Evolutionary conservation across 225 moss, liverwort and hornwort species (phyloP).

Genomic region (Lunularia cruciata): DNA sequence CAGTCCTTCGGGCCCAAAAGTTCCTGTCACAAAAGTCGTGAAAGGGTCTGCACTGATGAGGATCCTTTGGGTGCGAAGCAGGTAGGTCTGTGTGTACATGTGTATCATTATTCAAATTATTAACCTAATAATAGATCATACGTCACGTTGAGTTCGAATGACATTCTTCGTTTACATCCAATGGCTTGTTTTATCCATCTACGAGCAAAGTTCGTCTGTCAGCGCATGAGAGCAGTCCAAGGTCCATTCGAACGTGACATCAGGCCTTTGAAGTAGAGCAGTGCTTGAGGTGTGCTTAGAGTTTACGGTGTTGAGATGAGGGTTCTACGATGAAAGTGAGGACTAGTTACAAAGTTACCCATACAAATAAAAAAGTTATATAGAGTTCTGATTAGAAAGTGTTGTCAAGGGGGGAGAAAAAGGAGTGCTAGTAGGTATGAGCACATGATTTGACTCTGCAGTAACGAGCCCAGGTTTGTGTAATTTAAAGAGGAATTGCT

Average conservation of each 20-base stretch:
- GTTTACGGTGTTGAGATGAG: constrained; percentile 12
- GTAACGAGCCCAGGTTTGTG: constrained; percentile 25
- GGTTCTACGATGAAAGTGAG: constrained; percentile 8
- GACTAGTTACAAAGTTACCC: constrained; percentile 22
- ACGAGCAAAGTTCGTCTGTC: constrained; percentile 17
- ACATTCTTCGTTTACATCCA: constrained; percentile 24
- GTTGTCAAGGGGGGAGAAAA: constrained; percentile 1
- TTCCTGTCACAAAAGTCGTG: constrained; percentile 7
- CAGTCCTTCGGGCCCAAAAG: not conserved
- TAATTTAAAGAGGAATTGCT: constrained; percentile 26
- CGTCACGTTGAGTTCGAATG: constrained; percentile 17
- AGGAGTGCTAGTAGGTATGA: constrained; percentile 12
- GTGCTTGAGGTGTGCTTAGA: constrained; percentile 4
- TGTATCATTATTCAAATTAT: constrained; percentile 47
- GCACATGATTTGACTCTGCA: constrained; percentile 12
- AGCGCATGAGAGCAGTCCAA: not conserved
- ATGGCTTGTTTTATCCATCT: constrained; percentile 22
- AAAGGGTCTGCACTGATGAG: constrained; percentile 11
- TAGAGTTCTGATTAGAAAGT: constrained; percentile 23
- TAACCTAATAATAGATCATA: constrained; percentile 27
- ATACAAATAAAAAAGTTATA: constrained; percentile 18
- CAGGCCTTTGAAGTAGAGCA: constrained; percentile 6
- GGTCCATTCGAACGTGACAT: constrained; percentile 3
- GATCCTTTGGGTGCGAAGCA: constrained; percentile 18
- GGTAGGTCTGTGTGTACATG: constrained; percentile 46